Evolutionary conservation across 371 early-diverging fungal species (phyloP).

Genomic region (Syncephalastrum monosporum): DNA sequence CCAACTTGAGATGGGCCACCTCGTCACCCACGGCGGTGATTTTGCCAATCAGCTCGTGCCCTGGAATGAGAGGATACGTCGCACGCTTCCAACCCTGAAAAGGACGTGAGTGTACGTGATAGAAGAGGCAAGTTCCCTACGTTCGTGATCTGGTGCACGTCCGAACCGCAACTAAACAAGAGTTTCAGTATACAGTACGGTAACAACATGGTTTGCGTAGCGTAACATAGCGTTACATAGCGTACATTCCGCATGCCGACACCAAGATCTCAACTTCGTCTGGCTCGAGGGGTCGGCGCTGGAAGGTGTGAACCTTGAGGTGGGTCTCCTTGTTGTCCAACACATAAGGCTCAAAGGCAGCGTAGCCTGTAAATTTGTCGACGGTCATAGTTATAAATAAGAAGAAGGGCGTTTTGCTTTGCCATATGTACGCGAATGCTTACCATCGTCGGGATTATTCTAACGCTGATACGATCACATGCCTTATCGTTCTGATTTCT

Average conservation of each 20-base stretch:
- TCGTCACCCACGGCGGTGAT: conserved; percentile 54
- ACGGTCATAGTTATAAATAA: conserved; percentile 5
- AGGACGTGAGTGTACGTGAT: conserved; percentile 34
- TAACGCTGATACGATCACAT: no score
- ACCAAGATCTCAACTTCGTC: conserved; percentile 64
- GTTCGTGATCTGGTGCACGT: conserved; percentile 41
- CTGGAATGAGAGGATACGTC: conserved; percentile 61
- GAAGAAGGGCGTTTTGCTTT: not conserved
- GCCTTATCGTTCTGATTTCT: no score
- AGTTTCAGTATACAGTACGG: not conserved
- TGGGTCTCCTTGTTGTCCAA: conserved; percentile 20
- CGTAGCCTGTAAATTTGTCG: conserved; percentile 36
- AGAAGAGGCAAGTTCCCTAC: conserved; percentile 9
- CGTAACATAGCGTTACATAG: not conserved
- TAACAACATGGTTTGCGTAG: no score
- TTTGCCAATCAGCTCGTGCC: conserved; percentile 77
- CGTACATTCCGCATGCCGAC: conserved; percentile 58
- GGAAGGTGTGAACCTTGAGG: conserved; percentile 41
- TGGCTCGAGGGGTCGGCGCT: conserved; percentile 33
- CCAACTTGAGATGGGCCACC: conserved; percentile 51
- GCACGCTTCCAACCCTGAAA: conserved; percentile 45
- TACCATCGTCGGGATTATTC: not conserved
- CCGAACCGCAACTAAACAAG: conserved; percentile 49
- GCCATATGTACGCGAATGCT: not conserved
- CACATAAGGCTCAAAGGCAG: conserved; percentile 31